Percentiles rank a stretch among this genome's conserved stretches.
phyloP scores from a whole-genome alignment of 176 grass and related monocot genomes.

The Cenchrus purpureus region DNA sequence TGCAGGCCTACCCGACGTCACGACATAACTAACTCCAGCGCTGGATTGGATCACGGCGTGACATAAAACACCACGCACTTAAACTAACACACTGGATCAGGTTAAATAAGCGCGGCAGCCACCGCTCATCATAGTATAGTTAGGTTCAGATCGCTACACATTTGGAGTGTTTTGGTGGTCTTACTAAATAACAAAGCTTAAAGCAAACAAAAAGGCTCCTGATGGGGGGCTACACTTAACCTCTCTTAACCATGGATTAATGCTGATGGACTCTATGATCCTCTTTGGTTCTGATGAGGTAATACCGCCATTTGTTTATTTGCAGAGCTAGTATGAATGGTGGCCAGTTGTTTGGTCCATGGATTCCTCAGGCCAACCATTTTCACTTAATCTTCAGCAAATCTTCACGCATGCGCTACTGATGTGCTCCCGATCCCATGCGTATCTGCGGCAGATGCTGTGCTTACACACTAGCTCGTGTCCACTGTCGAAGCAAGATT shows the following conservation, averaged over 20 bases:
- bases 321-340: background rate
- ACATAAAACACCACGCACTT: slow-evolving; percentile 36
- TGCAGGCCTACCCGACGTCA: slow-evolving; percentile 47
- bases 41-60: slow-evolving; percentile 59
- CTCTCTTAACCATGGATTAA: background rate
- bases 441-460: slow-evolving; percentile 26
- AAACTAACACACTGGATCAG: slow-evolving; percentile 42
- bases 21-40: slow-evolving; percentile 36
- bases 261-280: background rate
- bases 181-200: slow-evolving; percentile 45
- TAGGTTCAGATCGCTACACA: slow-evolving; percentile 26
- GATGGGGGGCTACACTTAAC: slow-evolving; percentile 1
- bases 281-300: background rate
- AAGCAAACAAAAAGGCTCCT: background rate
- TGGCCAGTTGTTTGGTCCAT: background rate
- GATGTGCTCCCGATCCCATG: slow-evolving; percentile 2
- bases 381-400: background rate
- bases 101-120: slow-evolving; percentile 41
- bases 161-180: slow-evolving; percentile 39
- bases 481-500: background rate
- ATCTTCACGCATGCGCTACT: slow-evolving; percentile 14
- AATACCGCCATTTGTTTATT: background rate
- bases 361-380: slow-evolving; percentile 24
- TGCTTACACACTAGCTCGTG: background rate
- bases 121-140: slow-evolving; percentile 36